phyloP scores from a whole-genome alignment of 2,329 filamentous ascomycete species.

The Pleurostoma richardsiae region DNA sequence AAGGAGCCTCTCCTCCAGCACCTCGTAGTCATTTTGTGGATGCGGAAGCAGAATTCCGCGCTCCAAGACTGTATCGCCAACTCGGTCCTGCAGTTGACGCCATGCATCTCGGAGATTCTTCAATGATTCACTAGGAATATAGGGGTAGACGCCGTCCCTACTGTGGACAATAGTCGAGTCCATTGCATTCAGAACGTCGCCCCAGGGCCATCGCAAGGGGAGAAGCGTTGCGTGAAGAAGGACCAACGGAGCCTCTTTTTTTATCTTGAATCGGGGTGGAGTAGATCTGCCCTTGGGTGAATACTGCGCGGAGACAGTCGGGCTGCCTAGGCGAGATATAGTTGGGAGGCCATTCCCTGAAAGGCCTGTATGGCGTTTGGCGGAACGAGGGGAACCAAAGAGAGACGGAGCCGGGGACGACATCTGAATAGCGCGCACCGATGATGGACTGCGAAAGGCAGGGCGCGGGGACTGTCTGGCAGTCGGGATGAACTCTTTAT shows the following conservation, averaged over 20 bases:
- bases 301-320: conserved; percentile 43
- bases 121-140: conserved; percentile 37
- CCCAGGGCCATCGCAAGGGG: conserved; percentile 64
- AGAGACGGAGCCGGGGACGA: conserved; percentile 57
- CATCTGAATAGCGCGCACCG: conserved; percentile 68
- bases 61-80: conserved; percentile 68
- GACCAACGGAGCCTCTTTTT: conserved; percentile 62
- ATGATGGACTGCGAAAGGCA: conserved; percentile 64
- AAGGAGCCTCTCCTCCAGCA: conserved; percentile 71
- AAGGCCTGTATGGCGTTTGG: conserved; percentile 34
- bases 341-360: conserved; percentile 29
- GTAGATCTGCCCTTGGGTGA: conserved; percentile 50
- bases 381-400: conserved; percentile 49
- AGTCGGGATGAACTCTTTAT: conserved; percentile 46
- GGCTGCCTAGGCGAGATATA: conserved; percentile 54
- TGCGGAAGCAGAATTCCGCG: conserved; percentile 73
- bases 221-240: conserved; percentile 74
- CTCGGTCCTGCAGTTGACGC: conserved; percentile 62
- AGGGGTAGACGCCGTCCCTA: conserved; percentile 23
- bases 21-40: conserved; percentile 73
- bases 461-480: conserved; percentile 55
- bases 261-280: conserved; percentile 51
- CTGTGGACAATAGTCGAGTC: conserved; percentile 20
- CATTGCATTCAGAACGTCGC: conserved; percentile 41
- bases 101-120: conserved; percentile 57